Percentiles rank a stretch among this genome's conserved stretches.
These are phyloP conservation scores for Scheffersomyces lignicola DNA, from an alignment of 1,139 yeast species.

Conservation along the genomic window DNA sequence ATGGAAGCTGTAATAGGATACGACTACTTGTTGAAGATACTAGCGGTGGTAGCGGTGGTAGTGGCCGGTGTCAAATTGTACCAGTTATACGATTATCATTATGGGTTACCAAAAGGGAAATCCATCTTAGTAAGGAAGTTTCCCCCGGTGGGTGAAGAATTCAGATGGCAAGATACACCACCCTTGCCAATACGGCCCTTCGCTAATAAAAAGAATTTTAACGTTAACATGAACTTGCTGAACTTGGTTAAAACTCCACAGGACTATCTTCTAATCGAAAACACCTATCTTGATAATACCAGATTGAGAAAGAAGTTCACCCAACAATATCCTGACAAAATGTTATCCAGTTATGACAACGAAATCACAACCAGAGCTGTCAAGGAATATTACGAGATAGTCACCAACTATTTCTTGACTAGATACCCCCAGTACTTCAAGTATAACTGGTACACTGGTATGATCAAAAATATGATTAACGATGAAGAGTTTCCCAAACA, in stretches of 20 bases:
- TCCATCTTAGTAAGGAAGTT: constrained; percentile 2
- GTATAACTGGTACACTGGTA: constrained; percentile 6
- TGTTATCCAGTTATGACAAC: constrained; percentile 21
- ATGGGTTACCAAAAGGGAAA: no score
- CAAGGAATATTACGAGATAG: constrained; percentile 32
- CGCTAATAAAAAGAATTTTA: constrained; percentile 35
- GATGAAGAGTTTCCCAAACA: constrained; percentile 25
- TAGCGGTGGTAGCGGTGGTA: neutral
- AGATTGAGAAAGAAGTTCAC: constrained; percentile 21
- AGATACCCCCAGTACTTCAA: constrained; percentile 38
- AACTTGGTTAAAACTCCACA: constrained; percentile 31
- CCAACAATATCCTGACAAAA: constrained; percentile 20
- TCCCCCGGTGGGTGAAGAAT: constrained; percentile 23
- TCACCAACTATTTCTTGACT: constrained; percentile 24
- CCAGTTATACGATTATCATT: no score
- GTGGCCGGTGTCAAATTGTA: neutral
- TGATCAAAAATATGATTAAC: constrained; percentile 27
- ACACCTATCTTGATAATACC: constrained; percentile 30
- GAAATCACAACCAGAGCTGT: constrained; percentile 26
- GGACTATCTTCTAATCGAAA: constrained; percentile 40
- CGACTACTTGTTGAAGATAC: neutral
- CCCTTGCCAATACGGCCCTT: constrained; percentile 60
- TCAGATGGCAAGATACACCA: constrained; percentile 46
- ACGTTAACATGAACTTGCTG: constrained; percentile 39
- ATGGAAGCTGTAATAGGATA: neutral